Conservation (phyloP, 169 alveolate species). For the Cryptosporidium bovis region DNA sequence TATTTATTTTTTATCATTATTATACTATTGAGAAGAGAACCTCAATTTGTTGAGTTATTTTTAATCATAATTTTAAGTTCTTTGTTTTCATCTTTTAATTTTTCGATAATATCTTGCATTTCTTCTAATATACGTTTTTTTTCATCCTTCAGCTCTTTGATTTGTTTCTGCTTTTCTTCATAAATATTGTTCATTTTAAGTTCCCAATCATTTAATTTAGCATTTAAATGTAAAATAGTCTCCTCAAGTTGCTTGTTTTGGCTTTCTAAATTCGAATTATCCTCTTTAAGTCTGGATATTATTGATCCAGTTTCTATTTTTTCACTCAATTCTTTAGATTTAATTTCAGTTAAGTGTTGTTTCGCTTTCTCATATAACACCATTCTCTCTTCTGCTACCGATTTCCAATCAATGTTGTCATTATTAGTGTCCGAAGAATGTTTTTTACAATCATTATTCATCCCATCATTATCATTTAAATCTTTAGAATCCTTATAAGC, state of each 20-base stretch:
- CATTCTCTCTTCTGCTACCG: slow-evolving; percentile 43
- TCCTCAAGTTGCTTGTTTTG: slow-evolving; percentile 31
- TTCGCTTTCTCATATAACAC: slow-evolving; percentile 53
- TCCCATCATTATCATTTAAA: not conserved
- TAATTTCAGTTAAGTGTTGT: slow-evolving; percentile 51
- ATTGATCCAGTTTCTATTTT: slow-evolving; percentile 57
- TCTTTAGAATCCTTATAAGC: not conserved
- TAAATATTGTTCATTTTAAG: slow-evolving; percentile 44
- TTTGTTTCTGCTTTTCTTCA: slow-evolving; percentile 51
- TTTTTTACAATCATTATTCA: not conserved
- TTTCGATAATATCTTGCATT: slow-evolving; percentile 52
- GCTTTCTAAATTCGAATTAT: slow-evolving; percentile 20
- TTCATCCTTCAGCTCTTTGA: slow-evolving; percentile 48
- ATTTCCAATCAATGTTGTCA: slow-evolving; percentile 29
- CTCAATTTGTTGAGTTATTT: too few relatives aligned
- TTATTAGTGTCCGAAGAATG: not conserved
- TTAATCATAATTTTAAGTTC: slow-evolving; percentile 2
- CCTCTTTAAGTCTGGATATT: slow-evolving; percentile 45
- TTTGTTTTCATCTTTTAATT: slow-evolving; percentile 26
- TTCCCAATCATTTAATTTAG: slow-evolving; percentile 66
- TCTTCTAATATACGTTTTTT: slow-evolving; percentile 34
- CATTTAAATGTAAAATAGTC: slow-evolving; percentile 34
- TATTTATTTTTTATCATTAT: too few relatives aligned
- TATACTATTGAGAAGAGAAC: not conserved
- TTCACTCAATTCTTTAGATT: slow-evolving; percentile 45